Evolutionary conservation across 1,139 yeast species (phyloP).

Genomic region (Kodamaea sp.): DNA sequence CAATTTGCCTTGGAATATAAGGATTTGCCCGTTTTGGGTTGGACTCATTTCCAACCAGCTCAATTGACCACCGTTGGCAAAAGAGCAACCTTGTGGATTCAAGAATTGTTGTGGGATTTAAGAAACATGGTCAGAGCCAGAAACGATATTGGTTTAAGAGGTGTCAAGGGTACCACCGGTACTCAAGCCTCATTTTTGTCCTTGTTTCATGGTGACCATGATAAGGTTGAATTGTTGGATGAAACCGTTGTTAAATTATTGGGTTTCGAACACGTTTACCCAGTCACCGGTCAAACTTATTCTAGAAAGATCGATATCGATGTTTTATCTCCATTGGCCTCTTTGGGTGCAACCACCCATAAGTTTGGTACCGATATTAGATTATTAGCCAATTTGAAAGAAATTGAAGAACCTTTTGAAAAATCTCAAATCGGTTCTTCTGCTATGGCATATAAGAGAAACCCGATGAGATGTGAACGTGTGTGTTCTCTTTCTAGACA

Average conservation of each 20-base stretch:
- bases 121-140: conserved; percentile 95
- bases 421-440: conserved; percentile 96
- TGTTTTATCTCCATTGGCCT: conserved; percentile 85
- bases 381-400: conserved; percentile 93
- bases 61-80: conserved; percentile 98
- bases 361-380: conserved; percentile 97
- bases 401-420: conserved; percentile 97
- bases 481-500: conserved; percentile 97
- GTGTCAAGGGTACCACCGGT: conserved; percentile 99
- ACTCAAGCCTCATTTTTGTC: conserved; percentile 96
- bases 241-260: conserved; percentile 86
- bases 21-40: conserved; percentile 95
- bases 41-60: conserved; percentile 99
- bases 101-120: conserved; percentile 96
- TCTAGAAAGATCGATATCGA: conserved; percentile 97
- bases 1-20: conserved; percentile 87
- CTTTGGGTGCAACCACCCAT: conserved; percentile 95
- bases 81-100: conserved; percentile 97
- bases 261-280: conserved; percentile 93
- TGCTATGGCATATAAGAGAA: conserved; percentile 99
- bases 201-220: conserved; percentile 94
- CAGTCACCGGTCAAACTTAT: conserved; percentile 97
- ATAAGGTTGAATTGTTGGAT: conserved; percentile 89
- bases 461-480: conserved; percentile 99
- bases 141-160: conserved; percentile 93